A percentile compares a stretch with the other conserved stretches of the same genome.
phyloP scores from a whole-genome alignment of 108 stramenopile species.

The Stephanodiscus triporus region DNA sequence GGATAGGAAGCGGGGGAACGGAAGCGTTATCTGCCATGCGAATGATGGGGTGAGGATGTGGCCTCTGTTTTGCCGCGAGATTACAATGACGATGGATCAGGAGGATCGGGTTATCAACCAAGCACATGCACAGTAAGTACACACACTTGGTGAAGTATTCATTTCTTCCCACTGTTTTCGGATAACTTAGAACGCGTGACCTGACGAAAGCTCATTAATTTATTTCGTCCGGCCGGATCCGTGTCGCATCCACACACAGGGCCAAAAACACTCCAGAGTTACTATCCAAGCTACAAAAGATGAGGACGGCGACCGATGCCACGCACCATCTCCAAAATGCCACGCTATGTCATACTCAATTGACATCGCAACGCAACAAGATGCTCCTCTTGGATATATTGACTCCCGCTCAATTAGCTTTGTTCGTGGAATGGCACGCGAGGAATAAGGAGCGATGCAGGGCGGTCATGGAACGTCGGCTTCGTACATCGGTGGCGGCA shows the following conservation, averaged over 20 bases:
- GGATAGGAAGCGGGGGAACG: conserved; percentile 13
- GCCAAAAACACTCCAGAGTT: conserved; percentile 43
- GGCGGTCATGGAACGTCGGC: conserved; percentile 18
- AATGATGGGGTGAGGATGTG: conserved; percentile 66
- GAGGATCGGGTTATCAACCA: conserved; percentile 74
- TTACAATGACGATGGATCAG: conserved; percentile 85
- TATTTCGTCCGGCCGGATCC: not conserved
- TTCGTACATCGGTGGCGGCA: not conserved
- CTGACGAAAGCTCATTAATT: not conserved
- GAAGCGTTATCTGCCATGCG: conserved; percentile 30
- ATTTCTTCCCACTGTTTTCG: too few species aligned
- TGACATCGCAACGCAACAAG: conserved; percentile 54
- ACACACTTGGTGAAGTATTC: not conserved
- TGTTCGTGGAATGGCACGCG: conserved; percentile 63
- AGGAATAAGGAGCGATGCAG: conserved; percentile 56
- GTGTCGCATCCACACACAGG: conserved; percentile 12
- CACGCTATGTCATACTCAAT: conserved; percentile 60
- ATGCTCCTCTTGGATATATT: conserved; percentile 59
- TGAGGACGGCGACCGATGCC: conserved; percentile 58
- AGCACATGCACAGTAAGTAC: conserved; percentile 52
- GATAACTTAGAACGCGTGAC: not conserved
- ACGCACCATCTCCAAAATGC: conserved; percentile 60
- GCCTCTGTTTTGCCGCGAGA: conserved; percentile 83
- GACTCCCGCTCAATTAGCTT: conserved; percentile 62
- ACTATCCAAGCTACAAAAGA: conserved; percentile 46